Base-by-base conservation (phyloP, 176 grass and related monocot genomes). In the Microstegium vimineum region DNA sequence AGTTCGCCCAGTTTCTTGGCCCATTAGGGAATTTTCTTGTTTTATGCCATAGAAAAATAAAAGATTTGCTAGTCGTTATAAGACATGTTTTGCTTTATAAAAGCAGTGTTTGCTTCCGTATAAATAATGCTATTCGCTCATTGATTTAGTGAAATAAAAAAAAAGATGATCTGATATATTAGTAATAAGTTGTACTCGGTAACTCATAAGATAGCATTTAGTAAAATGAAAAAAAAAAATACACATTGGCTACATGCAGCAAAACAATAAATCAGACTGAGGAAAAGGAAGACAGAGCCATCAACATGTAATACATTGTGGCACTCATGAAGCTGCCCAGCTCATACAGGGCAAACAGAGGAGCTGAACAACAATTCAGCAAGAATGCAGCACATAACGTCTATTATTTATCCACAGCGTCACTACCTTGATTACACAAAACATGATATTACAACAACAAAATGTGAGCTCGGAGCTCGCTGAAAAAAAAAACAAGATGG, bases 331-430 rank as follows among this genome's bases (percentile, higher is more conserved):
- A 74, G 36, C 69, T 46, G 54, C 20, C 40, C 57, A 34, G 64
- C 11, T 20, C 70, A 49, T 20, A 49, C 70, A 49, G 8, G 16
- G 42, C 42, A 73, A 47, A 32, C 70, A 31, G 28, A 36, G 47
- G 18, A 56, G 6, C 17, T 12, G 20, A 25, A 37, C 61, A 30
- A 9, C 5, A 84, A 89, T 75, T 73, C 80, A 51, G 14, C 66
- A 86, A 68, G 30, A 60, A 86, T 54, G 67, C 18, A 79, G 33
- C 49, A 67, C 49, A 43, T 23, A 60, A 60, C 52, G 69, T 71
- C 18, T 47, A 72, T 23, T 79, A 69, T 86, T 81, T 87, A 90
- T 87, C 69, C 69, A 87, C 80, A 86, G 59, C 27, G 26, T 64
- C 33, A 78, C 74, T 83, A 83, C 67, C 26, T 73, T 22, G 26